A percentile compares a stretch with the other conserved stretches of the same genome.
Conservation (phyloP, 768 basidiomycete genomes). For the Suillus lakei region DNA sequence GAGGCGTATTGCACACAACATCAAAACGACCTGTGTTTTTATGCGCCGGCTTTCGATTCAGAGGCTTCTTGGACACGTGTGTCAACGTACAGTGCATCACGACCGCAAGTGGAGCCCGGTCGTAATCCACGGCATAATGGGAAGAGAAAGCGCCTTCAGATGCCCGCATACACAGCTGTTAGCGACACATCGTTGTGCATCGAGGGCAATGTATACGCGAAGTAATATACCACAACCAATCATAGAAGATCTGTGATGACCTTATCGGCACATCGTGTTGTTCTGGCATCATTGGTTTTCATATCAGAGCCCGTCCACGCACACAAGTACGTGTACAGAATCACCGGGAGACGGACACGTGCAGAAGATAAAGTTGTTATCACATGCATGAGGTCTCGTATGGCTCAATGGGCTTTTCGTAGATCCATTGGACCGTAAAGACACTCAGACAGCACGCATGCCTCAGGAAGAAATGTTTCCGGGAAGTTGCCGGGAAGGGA, state of each 20-base stretch:
- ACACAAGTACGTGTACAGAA: background rate
- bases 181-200: background rate
- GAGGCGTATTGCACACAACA: background rate
- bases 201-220: background rate
- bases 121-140: background rate
- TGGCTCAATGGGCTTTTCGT: slow-evolving; percentile 2
- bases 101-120: background rate
- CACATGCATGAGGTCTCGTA: background rate
- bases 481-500: too few species aligned
- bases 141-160: background rate
- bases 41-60: background rate
- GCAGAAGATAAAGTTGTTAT: background rate
- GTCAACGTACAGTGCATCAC: background rate
- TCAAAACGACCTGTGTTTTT: background rate
- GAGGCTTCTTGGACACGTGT: background rate
- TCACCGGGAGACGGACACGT: background rate
- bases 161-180: background rate
- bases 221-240: background rate
- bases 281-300: background rate
- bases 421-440: background rate
- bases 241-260: background rate
- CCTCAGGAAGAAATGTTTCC: background rate
- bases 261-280: background rate
- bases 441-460: background rate
- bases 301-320: background rate